Evolutionary conservation across 768 basidiomycete species (phyloP).

Genomic region (Floccularia luteovirens): DNA sequence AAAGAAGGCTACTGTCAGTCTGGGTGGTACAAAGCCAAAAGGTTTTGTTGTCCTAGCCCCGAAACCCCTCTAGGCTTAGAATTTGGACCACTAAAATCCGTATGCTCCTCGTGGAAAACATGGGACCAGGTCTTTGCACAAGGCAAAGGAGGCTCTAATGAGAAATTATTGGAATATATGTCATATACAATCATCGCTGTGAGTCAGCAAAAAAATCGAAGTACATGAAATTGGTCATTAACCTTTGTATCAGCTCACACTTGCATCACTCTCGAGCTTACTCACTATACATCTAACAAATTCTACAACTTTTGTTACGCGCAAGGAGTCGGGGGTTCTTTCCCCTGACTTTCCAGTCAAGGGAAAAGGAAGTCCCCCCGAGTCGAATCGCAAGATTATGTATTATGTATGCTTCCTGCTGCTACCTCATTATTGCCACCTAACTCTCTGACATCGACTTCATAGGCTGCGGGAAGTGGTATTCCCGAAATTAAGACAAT

Average conservation of each 20-base stretch:
- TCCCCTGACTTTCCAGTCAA: conserved; percentile 34
- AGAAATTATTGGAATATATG: conserved; percentile 52
- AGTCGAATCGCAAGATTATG: conserved; percentile 56
- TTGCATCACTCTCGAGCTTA: conserved; percentile 68
- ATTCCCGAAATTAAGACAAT: conserved; percentile 98
- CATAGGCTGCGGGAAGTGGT: conserved; percentile 86
- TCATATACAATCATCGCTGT: conserved; percentile 77
- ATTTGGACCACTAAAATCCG: conserved; percentile 15
- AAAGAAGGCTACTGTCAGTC: conserved; percentile 84
- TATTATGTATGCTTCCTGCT: conserved; percentile 61
- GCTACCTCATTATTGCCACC: conserved; percentile 8
- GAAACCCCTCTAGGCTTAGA: not conserved
- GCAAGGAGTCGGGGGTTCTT: conserved; percentile 80
- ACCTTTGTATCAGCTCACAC: conserved; percentile 43
- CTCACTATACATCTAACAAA: conserved; percentile 84
- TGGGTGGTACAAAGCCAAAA: conserved; percentile 65
- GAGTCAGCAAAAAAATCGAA: conserved; percentile 18
- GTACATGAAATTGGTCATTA: not conserved
- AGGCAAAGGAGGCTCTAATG: conserved; percentile 22
- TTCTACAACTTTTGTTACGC: conserved; percentile 80
- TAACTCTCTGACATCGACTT: not conserved
- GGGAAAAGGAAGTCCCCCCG: conserved; percentile 11
- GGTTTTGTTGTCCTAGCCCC: conserved; percentile 69
- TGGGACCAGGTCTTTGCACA: conserved; percentile 59
- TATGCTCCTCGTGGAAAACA: conserved; percentile 63